Conservation (phyloP, 371 early-diverging fungal species). For the Zancudomyces culisetae region DNA sequence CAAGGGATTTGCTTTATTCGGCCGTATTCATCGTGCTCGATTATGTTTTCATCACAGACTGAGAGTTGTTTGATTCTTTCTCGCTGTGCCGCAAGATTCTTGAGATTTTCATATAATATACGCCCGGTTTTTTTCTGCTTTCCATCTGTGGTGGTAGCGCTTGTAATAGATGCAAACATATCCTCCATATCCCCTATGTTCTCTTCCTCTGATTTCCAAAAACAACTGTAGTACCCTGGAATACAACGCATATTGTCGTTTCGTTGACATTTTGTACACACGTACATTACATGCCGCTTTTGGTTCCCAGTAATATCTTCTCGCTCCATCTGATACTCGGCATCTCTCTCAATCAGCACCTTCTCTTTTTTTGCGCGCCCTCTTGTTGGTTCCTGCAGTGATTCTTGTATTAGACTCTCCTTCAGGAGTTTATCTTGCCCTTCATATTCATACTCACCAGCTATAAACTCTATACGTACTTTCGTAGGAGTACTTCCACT, state of each 20-base stretch:
- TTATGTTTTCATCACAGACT: slow-evolving; percentile 12
- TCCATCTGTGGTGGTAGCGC: slow-evolving; percentile 15
- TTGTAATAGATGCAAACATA: slow-evolving; percentile 19
- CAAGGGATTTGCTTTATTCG: slow-evolving; percentile 6
- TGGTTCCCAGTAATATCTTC: too few species aligned
- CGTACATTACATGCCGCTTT: slow-evolving; percentile 14
- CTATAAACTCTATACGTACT: too few species aligned
- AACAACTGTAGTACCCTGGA: slow-evolving; percentile 14
- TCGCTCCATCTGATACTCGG: too few species aligned
- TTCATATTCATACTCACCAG: too few species aligned
- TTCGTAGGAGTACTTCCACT: too few species aligned
- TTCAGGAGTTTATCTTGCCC: too few species aligned
- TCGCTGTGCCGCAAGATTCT: slow-evolving; percentile 15
- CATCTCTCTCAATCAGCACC: too few species aligned
- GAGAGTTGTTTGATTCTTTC: slow-evolving; percentile 17
- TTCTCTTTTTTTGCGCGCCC: too few species aligned
- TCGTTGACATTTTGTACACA: slow-evolving; percentile 23
- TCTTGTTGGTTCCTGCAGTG: too few species aligned
- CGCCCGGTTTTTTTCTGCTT: slow-evolving; percentile 23
- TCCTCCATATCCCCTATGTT: slow-evolving; percentile 23
- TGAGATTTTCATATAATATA: slow-evolving; percentile 21
- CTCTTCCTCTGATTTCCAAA: slow-evolving; percentile 15
- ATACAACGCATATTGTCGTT: slow-evolving; percentile 20
- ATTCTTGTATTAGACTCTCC: too few species aligned
- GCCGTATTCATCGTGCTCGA: slow-evolving; percentile 7